Conservation (phyloP, 495 filamentous ascomycete genomes). For the Glonium stellatum region DNA sequence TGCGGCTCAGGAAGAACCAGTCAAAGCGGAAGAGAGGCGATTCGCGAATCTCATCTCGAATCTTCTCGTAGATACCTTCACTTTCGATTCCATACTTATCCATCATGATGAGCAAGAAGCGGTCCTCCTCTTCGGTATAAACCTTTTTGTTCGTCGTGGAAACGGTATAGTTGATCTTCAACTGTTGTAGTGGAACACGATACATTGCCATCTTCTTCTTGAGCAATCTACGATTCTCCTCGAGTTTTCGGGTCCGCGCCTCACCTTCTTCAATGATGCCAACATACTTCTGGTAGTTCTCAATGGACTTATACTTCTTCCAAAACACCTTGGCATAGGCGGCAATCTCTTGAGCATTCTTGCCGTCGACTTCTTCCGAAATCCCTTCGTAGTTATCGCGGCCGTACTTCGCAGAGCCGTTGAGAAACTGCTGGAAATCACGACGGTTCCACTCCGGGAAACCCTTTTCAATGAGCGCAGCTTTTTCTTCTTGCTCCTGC, state of each 20-base stretch:
- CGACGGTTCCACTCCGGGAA: slow-evolving; percentile 93
- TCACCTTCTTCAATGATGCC: slow-evolving; percentile 86
- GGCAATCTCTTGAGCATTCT: slow-evolving; percentile 74
- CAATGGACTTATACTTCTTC: slow-evolving; percentile 81
- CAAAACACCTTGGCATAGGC: slow-evolving; percentile 93
- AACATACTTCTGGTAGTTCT: slow-evolving; percentile 80
- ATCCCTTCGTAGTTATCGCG: slow-evolving; percentile 77
- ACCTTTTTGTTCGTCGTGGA: slow-evolving; percentile 99
- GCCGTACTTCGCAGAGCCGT: slow-evolving; percentile 87
- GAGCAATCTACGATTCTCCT: slow-evolving; percentile 90
- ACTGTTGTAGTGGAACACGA: slow-evolving; percentile 89
- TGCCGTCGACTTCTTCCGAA: slow-evolving; percentile 84
- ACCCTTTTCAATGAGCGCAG: slow-evolving; percentile 68
- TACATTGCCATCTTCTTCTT: slow-evolving; percentile 92
- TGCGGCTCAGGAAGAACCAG: slow-evolving; percentile 96
- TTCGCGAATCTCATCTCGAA: slow-evolving; percentile 64
- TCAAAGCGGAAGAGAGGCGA: slow-evolving; percentile 95
- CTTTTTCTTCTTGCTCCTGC: slow-evolving; percentile 80
- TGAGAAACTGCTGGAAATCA: slow-evolving; percentile 97
- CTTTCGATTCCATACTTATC: slow-evolving; percentile 72
- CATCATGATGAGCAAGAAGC: slow-evolving; percentile 88
- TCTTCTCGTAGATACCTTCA: slow-evolving; percentile 37
- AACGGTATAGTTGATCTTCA: slow-evolving; percentile 97
- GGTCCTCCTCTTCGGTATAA: slow-evolving; percentile 97
- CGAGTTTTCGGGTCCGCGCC: slow-evolving; percentile 76